Evolutionary conservation across 208 protist genomes (phyloP), one percentile per base, ranked within the genome.

Genomic region (Trypanosoma mega): DNA sequence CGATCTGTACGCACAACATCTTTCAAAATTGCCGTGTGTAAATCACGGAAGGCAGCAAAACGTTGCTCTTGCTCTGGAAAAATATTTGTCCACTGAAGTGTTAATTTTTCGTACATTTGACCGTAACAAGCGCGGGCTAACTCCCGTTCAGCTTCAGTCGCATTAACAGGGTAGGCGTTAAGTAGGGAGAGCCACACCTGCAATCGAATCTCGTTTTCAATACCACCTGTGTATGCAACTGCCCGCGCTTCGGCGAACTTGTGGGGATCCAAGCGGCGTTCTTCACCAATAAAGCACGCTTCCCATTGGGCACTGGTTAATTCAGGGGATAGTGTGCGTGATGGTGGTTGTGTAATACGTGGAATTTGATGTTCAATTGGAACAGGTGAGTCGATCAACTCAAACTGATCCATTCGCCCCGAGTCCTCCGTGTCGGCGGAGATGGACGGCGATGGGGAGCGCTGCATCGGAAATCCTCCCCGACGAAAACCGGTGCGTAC

Each of bases 1-100:
- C 90, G 74, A 60, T 97, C 90, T 0, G 90, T 96, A 34, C 90
- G 74, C 37, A 84, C 63, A 16, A 96, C 90, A 65, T 97, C 92
- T 62, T 97, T 97, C 33, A 90, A 63, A 37, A 97, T 78, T 24
- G 87, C 66, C 5, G 65, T 34, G 44, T 75, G 73, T 21, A 73
- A 49, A 30, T 80, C 61, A 34, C 82, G 78, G 52, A 92, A 94
- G 0, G 48, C 47, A n/a, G 63, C 18, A 52, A 90, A 94, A 37
- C 83, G 55, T 20, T 49, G 36, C 55, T 85, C 76, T 72, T 96
- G 92, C 62, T 78, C 79, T 1, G 77, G 68, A 46, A 80, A 60
- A 20, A 96, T 82, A 12, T 61, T 80, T 44, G 51, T 69, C 88
- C 90, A 96, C 73, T 97, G 92, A 3, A 27, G 8, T 11, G 76